Conservation (phyloP, 768 basidiomycete species). For the Pilatotrama ljubarskyi region DNA sequence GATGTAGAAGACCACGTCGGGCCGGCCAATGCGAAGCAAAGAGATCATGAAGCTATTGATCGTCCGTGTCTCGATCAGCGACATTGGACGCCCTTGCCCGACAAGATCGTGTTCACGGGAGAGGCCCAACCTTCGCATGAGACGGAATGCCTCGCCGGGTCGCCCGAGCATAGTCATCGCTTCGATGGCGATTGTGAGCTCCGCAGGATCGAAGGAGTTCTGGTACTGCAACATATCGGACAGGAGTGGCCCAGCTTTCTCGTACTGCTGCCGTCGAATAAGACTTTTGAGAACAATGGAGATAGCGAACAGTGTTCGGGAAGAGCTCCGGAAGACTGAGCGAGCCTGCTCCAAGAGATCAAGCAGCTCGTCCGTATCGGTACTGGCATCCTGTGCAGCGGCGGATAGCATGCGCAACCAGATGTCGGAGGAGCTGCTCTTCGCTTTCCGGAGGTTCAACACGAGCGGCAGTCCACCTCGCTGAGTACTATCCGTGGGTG, state of each 20-base stretch:
- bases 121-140: constrained; percentile 44
- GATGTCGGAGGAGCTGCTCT: neutral
- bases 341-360: constrained; percentile 38
- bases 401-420: constrained; percentile 3
- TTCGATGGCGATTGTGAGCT: constrained; percentile 52
- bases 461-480: neutral
- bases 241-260: constrained; percentile 40
- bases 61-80: constrained; percentile 13
- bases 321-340: constrained; percentile 31
- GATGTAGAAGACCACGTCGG: constrained; percentile 61
- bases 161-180: constrained; percentile 45
- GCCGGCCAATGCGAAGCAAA: constrained; percentile 53
- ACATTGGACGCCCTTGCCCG: neutral
- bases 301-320: constrained; percentile 48
- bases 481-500: no score
- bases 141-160: constrained; percentile 48
- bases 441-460: neutral
- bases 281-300: constrained; percentile 58
- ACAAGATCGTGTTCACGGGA: neutral
- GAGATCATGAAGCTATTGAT: constrained; percentile 44
- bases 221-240: constrained; percentile 3
- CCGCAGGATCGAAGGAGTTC: constrained; percentile 44
- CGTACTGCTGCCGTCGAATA: constrained; percentile 41
- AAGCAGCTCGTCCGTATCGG: constrained; percentile 37
- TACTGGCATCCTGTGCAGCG: constrained; percentile 10